Evolutionary conservation across 1,139 yeast species (phyloP), one percentile per base, ranked within the genome.

Genomic region (Starmera stellimalicola): DNA sequence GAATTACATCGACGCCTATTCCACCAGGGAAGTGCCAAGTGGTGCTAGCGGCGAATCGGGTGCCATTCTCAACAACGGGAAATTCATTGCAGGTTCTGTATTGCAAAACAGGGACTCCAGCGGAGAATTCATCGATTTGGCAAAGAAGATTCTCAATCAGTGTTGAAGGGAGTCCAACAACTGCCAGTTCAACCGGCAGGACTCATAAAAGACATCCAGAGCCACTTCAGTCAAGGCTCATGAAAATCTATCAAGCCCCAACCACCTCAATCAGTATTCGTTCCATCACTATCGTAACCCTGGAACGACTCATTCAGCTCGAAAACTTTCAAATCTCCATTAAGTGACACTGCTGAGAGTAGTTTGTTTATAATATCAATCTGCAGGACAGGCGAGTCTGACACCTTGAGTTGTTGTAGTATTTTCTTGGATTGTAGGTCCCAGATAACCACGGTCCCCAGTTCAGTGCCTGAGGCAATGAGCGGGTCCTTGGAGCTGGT

Each of bases 371-470:
- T 46, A 5, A 58, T 50, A 41, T 70, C 77, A 4, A 77, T 61
- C 32, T 68, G 67, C 38, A 77, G 54, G 2, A 77, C 70, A 0
- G 76, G 70, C 23, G 52, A 43, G 3, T 40, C 47, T 5, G 54
- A 55, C 1, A 51, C 59, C 36, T 55, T 47, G 14, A 69, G 44
- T 27, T 54, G 55, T 18, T 54, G 61, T 7, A 72, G 60, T 5
- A 77, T 52, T n/a, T 65, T 57, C 51, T 78, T 82, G 7, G 75
- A 55, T 43, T 82, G 88, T 1, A 85, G 65, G 48, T 83, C 78
- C 95, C 95, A 87, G 25, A 84, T 58, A 8, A 74, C 54, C 2
- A 85, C 57, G 1, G 68, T 65, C 1, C 80, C 77, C 3, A 50
- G 42, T 37, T 81, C 91, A 34, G 80, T 69, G 0, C 94, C 94